phyloP scores from a whole-genome alignment of 2,329 filamentous ascomycete species.

The Sporothrix globosa region DNA sequence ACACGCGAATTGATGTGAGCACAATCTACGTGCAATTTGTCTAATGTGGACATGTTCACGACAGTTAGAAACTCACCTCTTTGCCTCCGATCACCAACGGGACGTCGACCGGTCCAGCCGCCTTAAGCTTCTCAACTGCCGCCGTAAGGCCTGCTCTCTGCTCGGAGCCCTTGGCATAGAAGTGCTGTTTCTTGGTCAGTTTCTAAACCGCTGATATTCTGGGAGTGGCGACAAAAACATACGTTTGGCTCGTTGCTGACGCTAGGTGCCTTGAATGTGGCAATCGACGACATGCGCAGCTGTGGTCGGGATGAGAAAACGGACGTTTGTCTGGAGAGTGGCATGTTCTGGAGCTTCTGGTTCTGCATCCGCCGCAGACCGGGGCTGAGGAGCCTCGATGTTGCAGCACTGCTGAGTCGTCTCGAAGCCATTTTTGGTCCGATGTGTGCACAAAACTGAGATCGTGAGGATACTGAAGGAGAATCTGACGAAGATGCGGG shows the following conservation, averaged over 20 bases:
- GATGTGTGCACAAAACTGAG: background rate
- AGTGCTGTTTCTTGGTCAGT: slow-evolving; percentile 62
- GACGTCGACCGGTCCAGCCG: slow-evolving; percentile 71
- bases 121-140: slow-evolving; percentile 71
- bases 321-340: slow-evolving; percentile 11
- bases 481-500: background rate
- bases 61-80: slow-evolving; percentile 46
- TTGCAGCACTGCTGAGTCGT: slow-evolving; percentile 31
- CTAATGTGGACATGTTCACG: background rate
- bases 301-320: slow-evolving; percentile 31
- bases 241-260: slow-evolving; percentile 96
- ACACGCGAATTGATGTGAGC: slow-evolving; percentile 7
- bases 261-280: slow-evolving; percentile 83
- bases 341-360: background rate
- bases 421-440: slow-evolving; percentile 35
- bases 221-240: slow-evolving; percentile 46
- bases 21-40: slow-evolving; percentile 49
- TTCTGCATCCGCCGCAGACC: slow-evolving; percentile 27
- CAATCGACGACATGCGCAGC: slow-evolving; percentile 61
- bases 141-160: slow-evolving; percentile 76
- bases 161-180: slow-evolving; percentile 81
- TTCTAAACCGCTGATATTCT: background rate
- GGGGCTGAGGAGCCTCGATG: slow-evolving; percentile 31
- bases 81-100: slow-evolving; percentile 84
- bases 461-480: background rate